Evolutionary conservation across 2,329 filamentous ascomycete genomes (phyloP), one percentile per base, ranked within the genome.

Genomic region (Microthyrium microscopicum): DNA sequence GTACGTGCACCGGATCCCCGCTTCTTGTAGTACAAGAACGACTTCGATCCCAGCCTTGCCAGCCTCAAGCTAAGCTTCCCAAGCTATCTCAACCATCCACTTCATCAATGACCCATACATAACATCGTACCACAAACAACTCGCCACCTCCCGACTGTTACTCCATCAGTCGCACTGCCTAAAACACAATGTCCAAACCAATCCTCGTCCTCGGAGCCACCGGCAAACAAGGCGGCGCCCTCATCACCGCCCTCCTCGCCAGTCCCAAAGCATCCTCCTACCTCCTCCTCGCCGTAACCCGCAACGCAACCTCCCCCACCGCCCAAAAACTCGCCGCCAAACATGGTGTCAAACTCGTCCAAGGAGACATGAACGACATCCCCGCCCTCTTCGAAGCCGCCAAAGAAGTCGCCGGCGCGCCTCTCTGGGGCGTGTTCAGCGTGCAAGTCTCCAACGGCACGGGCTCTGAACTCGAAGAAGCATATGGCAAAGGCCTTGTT

Each of bases 351-450:
- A 60, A 60, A 17, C 42, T 77, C 1, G 58, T 77, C 3, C 53
- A 72, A 42, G 72, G 73, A 5, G 57, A 76, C 39, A 52, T 77
- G 9, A 55, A 68, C 34, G 54, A 73, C 25, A 50, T 61, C 0
- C 49, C 54, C 0, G 52, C 46, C 0, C 60, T 75, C 13, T 74
- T 76, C 42, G 41, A 51, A 21, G 53, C 53, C 19, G 62, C 59
- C 5, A 51, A 54, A 21, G 44, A 51, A 3, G 44, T 50, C 17
- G 46, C 50, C 1, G 39, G 46, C 9, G 39, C 51, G 34, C 52
- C 57, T 2, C 59, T 73, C 36, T 70, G 65, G 62, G 70, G 69
- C 3, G 70, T 77, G 5, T 77, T 68, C 51, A 69, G 64, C 16
- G 70, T 78, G 1, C 70, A 39, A 22, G 37, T 39, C 19, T n/a